Evolutionary conservation across 306 rosid species (phyloP).

Genomic region (Gastrolobium bilobum): DNA sequence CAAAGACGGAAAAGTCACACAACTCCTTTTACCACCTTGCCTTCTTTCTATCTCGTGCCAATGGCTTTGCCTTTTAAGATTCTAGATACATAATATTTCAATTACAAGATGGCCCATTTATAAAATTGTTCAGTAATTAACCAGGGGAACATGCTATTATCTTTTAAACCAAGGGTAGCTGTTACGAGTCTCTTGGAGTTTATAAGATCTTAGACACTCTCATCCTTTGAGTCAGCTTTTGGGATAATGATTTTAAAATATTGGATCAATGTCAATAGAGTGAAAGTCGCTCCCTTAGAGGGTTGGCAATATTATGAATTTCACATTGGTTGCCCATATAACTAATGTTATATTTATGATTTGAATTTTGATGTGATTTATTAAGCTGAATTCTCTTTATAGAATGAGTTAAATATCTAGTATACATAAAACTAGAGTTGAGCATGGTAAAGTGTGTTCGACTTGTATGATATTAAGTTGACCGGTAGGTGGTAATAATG

Average conservation of each 20-base stretch:
- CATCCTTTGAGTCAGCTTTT: too few species aligned
- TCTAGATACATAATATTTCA: conserved; percentile 52
- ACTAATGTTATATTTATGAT: too few species aligned
- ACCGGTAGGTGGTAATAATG: neutral
- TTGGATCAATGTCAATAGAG: too few species aligned
- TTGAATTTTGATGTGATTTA: neutral
- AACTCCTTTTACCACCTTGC: conserved; percentile 53
- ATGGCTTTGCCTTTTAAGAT: conserved; percentile 71
- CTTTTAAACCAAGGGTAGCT: too few species aligned
- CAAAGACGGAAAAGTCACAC: conserved; percentile 75
- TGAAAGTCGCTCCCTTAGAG: too few species aligned
- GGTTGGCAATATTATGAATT: too few species aligned
- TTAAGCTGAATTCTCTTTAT: too few species aligned
- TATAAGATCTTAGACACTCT: too few species aligned
- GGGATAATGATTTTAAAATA: too few species aligned
- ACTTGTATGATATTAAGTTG: neutral
- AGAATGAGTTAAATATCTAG: neutral
- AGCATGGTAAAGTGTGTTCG: neutral
- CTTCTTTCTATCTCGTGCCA: conserved; percentile 49
- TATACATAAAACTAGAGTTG: neutral
- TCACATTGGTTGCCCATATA: too few species aligned
- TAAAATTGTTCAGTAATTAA: conserved; percentile 31
- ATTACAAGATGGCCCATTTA: conserved; percentile 31
- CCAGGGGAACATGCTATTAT: too few species aligned
- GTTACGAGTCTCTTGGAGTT: too few species aligned